These are phyloP conservation scores for Trichophyton verrucosum DNA, from an alignment of 2,329 filamentous ascomycete genomes.

Conservation along the genomic window DNA sequence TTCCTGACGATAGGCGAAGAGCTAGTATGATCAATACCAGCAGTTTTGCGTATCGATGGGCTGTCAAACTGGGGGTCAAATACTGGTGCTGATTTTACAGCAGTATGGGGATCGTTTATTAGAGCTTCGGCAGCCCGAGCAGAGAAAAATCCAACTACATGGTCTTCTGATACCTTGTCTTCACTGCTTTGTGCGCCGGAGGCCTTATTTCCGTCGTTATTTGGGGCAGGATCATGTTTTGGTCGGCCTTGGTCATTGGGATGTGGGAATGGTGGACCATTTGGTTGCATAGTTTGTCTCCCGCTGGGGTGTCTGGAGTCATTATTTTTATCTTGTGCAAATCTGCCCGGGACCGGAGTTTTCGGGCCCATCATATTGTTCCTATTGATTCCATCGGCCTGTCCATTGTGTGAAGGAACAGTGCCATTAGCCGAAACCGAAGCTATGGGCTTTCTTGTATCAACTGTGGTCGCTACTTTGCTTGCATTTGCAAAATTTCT, in stretches of 20 bases:
- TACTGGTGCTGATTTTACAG: constrained; percentile 35
- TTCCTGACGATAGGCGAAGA: constrained; percentile 56
- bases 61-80: constrained; percentile 67
- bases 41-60: constrained; percentile 79
- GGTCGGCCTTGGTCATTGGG: constrained; percentile 16
- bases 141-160: constrained; percentile 55
- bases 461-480: constrained; percentile 27
- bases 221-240: constrained; percentile 5
- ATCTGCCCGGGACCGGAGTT: constrained; percentile 7
- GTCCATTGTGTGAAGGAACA: constrained; percentile 1
- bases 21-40: constrained; percentile 68
- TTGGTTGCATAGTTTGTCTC: constrained; percentile 5
- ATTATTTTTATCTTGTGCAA: constrained; percentile 8
- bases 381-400: constrained; percentile 6
- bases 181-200: constrained; percentile 17
- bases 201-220: constrained; percentile 9
- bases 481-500: constrained; percentile 10
- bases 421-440: constrained; percentile 13
- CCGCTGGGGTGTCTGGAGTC: constrained; percentile 2
- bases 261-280: constrained; percentile 13
- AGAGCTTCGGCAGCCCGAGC: constrained; percentile 51
- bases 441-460: constrained; percentile 24
- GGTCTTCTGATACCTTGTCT: constrained; percentile 17
- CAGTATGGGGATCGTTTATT: constrained; percentile 38
- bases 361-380: constrained; percentile 4